Base-by-base conservation (phyloP, 768 basidiomycete genomes). In the Podaxis sp. region DNA sequence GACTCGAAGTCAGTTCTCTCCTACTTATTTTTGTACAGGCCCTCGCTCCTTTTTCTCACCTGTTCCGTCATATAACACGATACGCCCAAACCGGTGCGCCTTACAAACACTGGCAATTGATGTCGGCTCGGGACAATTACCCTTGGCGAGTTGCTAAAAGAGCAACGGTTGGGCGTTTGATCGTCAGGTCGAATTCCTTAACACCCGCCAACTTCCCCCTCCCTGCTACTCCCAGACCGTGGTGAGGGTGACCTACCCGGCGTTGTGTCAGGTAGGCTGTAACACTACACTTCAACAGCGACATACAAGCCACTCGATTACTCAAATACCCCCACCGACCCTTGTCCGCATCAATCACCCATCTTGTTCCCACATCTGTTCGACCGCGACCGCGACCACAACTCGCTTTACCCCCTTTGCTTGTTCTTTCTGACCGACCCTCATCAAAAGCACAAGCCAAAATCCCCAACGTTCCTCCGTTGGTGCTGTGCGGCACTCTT, bases 341-440 rank as follows among this genome's bases (percentile, higher is more conserved):
- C 60, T 55, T 59, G 46, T 49, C 40, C 40, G 38, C 60, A 61
- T 61, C 60, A 61, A 55, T 46, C 60, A 55, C 52, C 13, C 59
- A 27, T 61, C 41, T 53, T 38, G 19, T 60, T 55, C 60, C 60
- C 60, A 55, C 60, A 55, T 55, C 60, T 55, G 60, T 59, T 59
- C 36, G 49, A 51, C 36, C n/a, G 46, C 41, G 33, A 46, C 62
- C 55, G 46, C 41, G 33, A 46, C 55, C 55, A n/a, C 49, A 40
- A 25, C 55, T 51, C 62, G 8, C 36, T 24, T 56, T 38, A 24
- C 27, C 33, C 24, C 60, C 25, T 41, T 5, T 46, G 4, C 43
- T 17, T 17, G 17, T 46, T 46, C 0, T 46, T 19, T 8, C n/a
- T n/a, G 17, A 6, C 15, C 43, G 5, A 9, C 33, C 8, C 33